These are phyloP conservation scores for Coelastrella sp. DNA, from an alignment of 139 green algal species.

Conservation along the genomic window DNA sequence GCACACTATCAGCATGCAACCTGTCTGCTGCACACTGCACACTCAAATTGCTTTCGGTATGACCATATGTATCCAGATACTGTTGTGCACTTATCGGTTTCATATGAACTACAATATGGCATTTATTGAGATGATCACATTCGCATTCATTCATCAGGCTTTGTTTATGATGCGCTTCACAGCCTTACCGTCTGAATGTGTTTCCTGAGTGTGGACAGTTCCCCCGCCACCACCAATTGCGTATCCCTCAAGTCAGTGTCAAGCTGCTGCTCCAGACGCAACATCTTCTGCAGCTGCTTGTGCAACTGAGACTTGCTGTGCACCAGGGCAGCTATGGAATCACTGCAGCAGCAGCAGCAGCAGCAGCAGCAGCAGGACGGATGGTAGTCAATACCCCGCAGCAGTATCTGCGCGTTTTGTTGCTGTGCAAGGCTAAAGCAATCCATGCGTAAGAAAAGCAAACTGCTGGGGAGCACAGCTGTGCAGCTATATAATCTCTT, in stretches of 20 bases:
- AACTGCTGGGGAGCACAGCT: no score
- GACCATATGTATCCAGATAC: no score
- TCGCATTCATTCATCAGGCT: background rate
- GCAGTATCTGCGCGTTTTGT: background rate
- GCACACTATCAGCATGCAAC: no score
- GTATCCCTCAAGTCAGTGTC: background rate
- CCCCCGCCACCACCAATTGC: background rate
- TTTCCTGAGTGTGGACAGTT: background rate
- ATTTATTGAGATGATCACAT: background rate
- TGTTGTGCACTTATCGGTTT: no score
- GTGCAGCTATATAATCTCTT: no score
- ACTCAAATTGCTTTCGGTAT: background rate
- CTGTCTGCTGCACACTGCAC: no score
- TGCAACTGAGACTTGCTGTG: background rate
- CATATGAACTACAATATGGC: background rate
- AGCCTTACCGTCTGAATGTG: slow-evolving; percentile 25
- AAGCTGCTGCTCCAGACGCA: background rate
- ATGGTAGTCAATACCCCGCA: background rate
- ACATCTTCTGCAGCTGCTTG: slow-evolving; percentile 26
- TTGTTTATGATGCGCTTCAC: background rate
- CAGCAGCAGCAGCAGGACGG: background rate
- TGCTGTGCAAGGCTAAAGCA: no score
- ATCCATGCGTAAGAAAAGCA: no score
- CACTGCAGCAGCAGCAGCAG: slow-evolving; percentile 13
- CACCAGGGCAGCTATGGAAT: background rate